These are phyloP conservation scores for Circinella minor DNA, from an alignment of 371 early-diverging fungal species.

Conservation along the genomic window DNA sequence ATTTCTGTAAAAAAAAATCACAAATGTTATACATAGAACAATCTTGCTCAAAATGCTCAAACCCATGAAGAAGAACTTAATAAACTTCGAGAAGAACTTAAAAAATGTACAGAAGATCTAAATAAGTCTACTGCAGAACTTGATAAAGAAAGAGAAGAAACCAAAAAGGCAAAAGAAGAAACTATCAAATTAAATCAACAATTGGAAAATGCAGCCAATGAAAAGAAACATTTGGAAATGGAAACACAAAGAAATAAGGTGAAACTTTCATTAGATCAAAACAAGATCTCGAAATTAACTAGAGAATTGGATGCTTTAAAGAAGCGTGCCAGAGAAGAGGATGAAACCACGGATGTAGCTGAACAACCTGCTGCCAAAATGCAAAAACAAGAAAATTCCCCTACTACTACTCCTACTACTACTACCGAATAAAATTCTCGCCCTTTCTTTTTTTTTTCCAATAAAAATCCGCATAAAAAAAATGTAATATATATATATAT, in stretches of 20 bases:
- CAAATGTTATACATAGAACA: neutral
- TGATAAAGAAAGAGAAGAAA: neutral
- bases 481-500: no score
- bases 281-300: neutral
- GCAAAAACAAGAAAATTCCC: neutral
- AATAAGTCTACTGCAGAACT: neutral
- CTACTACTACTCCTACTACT: no score
- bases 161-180: slow-evolving; percentile 1
- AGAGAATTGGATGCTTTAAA: neutral
- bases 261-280: neutral
- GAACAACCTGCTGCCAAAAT: neutral
- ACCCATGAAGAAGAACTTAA: neutral
- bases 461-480: no score
- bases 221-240: neutral
- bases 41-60: neutral
- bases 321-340: neutral
- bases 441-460: no score
- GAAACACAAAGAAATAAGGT: neutral
- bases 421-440: no score
- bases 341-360: neutral
- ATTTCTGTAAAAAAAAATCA: no score
- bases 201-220: neutral
- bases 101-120: neutral
- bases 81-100: slow-evolving; percentile 3
- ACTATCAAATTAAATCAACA: neutral